Evolutionary conservation across 257 asterid genomes (phyloP).

Genomic region (Primulina tabacum): DNA sequence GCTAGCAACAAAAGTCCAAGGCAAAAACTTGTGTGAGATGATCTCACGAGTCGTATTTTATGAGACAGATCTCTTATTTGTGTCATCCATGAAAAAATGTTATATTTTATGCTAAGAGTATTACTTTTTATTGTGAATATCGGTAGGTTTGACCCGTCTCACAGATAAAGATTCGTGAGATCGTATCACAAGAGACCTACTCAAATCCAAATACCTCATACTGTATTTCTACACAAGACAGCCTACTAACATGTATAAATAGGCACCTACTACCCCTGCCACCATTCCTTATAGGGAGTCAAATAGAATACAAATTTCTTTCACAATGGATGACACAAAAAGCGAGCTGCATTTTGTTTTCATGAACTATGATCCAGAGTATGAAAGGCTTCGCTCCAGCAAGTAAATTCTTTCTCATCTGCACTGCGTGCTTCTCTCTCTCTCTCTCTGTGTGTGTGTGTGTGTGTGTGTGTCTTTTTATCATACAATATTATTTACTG

Average conservation of each 20-base stretch:
- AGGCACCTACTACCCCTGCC: conserved; percentile 18
- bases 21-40: too few relatives aligned
- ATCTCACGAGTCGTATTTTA: too few relatives aligned
- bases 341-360: conserved; percentile 68
- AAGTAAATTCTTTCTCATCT: conserved; percentile 30
- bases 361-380: conserved; percentile 85
- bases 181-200: too few relatives aligned
- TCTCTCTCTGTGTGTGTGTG: background rate
- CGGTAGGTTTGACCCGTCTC: too few relatives aligned
- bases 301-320: background rate
- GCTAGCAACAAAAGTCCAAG: background rate
- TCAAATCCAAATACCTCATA: background rate
- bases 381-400: conserved; percentile 71
- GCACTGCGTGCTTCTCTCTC: background rate
- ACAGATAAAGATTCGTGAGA: too few relatives aligned
- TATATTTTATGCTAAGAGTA: too few relatives aligned
- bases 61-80: too few relatives aligned
- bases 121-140: too few relatives aligned
- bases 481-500: too few relatives aligned
- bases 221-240: conserved; percentile 16
- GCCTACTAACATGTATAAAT: conserved; percentile 41
- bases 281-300: conserved; percentile 23
- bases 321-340: conserved; percentile 35
- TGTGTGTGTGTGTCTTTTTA: background rate
- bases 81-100: too few relatives aligned